Evolutionary conservation across 1,139 yeast genomes (phyloP).

Genomic region (Hyphopichia fennica): DNA sequence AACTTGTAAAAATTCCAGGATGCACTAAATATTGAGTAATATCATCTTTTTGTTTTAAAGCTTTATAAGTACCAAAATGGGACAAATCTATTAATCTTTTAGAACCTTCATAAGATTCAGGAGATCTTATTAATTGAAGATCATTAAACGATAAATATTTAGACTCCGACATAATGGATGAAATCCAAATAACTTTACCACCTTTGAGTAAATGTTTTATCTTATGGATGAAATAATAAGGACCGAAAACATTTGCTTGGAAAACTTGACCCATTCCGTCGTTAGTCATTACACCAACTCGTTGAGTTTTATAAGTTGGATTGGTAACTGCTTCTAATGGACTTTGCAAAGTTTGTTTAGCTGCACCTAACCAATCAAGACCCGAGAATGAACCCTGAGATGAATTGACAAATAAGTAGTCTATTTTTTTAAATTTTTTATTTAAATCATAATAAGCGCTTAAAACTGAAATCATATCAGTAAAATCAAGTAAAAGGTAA

Average conservation of each 20-base stretch:
- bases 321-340: slow-evolving; percentile 83
- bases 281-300: slow-evolving; percentile 66
- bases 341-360: slow-evolving; percentile 56
- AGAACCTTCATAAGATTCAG: slow-evolving; percentile 86
- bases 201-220: slow-evolving; percentile 54
- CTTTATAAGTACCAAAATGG: slow-evolving; percentile 67
- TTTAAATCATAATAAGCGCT: slow-evolving; percentile 71
- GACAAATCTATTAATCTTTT: slow-evolving; percentile 83
- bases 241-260: slow-evolving; percentile 95
- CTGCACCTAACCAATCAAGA: slow-evolving; percentile 80
- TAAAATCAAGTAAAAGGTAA: slow-evolving; percentile 80
- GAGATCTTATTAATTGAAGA: slow-evolving; percentile 63
- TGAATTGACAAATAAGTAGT: slow-evolving; percentile 82
- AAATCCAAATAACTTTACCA: slow-evolving; percentile 79
- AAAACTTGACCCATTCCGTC: slow-evolving; percentile 84
- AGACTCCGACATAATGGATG: slow-evolving; percentile 77
- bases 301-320: slow-evolving; percentile 81
- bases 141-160: slow-evolving; percentile 71
- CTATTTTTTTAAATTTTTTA: slow-evolving; percentile 63
- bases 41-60: slow-evolving; percentile 45
- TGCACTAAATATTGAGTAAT: slow-evolving; percentile 78
- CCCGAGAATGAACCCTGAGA: slow-evolving; percentile 88
- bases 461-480: slow-evolving; percentile 85
- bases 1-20: slow-evolving; percentile 92
- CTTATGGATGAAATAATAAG: slow-evolving; percentile 75